Evolutionary conservation across 345 rosid species (phyloP).

Genomic region (Ceriops tagal): DNA sequence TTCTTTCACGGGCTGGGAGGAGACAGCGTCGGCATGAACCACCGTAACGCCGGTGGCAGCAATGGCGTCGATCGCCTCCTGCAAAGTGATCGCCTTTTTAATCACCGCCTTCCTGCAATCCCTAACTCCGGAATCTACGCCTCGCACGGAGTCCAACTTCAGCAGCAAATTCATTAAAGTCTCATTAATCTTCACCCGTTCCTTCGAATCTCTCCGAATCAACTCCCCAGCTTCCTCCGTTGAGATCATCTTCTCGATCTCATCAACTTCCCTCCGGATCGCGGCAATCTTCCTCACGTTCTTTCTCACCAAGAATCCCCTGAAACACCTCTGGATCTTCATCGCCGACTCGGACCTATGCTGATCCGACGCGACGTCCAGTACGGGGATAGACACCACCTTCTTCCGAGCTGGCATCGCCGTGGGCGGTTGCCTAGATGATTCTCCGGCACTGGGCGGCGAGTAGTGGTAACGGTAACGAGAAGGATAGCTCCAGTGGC

Average conservation of each 20-base stretch:
- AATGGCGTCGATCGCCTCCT: slow-evolving; percentile 41
- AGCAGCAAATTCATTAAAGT: slow-evolving; percentile 52
- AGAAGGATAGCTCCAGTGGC: slow-evolving; percentile 21
- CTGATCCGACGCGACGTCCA: slow-evolving; percentile 32
- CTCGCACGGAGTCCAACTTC: slow-evolving; percentile 52
- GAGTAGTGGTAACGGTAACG: slow-evolving; percentile 2
- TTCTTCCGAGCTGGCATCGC: slow-evolving; percentile 7
- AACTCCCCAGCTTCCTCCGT: slow-evolving; percentile 16
- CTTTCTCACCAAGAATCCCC: slow-evolving; percentile 60
- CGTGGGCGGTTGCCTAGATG: too few species aligned
- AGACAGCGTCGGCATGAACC: background rate
- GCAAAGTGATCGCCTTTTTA: slow-evolving; percentile 49
- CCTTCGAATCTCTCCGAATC: slow-evolving; percentile 39
- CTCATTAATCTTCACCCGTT: slow-evolving; percentile 49
- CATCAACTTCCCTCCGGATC: slow-evolving; percentile 39
- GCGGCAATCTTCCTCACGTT: slow-evolving; percentile 40
- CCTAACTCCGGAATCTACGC: slow-evolving; percentile 55
- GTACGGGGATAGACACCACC: slow-evolving; percentile 53
- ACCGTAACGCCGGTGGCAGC: background rate
- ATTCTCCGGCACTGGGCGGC: background rate
- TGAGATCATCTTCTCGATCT: slow-evolving; percentile 34
- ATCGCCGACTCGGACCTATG: slow-evolving; percentile 33
- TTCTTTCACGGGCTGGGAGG: background rate
- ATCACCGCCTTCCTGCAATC: slow-evolving; percentile 53
- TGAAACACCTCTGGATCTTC: slow-evolving; percentile 52